Conservation (phyloP, 2,329 filamentous ascomycete species). For the Colletotrichum simmondsii region DNA sequence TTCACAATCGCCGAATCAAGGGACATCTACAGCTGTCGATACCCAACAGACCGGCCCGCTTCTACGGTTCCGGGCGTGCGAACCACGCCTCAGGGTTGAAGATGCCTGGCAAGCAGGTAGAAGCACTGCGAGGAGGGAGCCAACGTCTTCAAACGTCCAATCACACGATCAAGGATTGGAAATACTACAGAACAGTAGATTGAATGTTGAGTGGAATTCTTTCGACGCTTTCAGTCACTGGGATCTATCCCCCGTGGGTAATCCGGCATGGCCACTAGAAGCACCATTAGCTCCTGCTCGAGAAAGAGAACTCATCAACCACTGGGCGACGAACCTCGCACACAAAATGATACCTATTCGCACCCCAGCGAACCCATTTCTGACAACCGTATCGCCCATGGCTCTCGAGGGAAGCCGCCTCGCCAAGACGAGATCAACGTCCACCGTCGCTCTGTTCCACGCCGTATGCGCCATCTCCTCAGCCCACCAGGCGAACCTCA, state of each 20-base stretch:
- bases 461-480: slow-evolving; percentile 23
- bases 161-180: no score
- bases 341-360: slow-evolving; percentile 14
- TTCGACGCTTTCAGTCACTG: background rate
- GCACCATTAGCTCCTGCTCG: background rate
- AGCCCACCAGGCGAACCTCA: slow-evolving; percentile 8
- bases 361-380: background rate
- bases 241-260: background rate
- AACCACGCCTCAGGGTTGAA: background rate
- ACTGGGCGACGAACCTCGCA: slow-evolving; percentile 20
- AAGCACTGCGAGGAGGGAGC: background rate
- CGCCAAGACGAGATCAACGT: background rate
- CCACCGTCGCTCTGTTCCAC: slow-evolving; percentile 14
- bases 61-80: background rate
- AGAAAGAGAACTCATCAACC: slow-evolving; percentile 12
- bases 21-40: no score
- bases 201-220: background rate
- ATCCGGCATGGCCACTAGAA: background rate
- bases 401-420: slow-evolving; percentile 14
- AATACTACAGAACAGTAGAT: background rate
- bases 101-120: no score
- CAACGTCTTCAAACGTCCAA: background rate
- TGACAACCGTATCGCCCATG: slow-evolving; percentile 9
- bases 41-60: background rate
- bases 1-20: background rate